phyloP scores from a whole-genome alignment of 768 basidiomycete genomes.

The Auricularia heimuer region DNA sequence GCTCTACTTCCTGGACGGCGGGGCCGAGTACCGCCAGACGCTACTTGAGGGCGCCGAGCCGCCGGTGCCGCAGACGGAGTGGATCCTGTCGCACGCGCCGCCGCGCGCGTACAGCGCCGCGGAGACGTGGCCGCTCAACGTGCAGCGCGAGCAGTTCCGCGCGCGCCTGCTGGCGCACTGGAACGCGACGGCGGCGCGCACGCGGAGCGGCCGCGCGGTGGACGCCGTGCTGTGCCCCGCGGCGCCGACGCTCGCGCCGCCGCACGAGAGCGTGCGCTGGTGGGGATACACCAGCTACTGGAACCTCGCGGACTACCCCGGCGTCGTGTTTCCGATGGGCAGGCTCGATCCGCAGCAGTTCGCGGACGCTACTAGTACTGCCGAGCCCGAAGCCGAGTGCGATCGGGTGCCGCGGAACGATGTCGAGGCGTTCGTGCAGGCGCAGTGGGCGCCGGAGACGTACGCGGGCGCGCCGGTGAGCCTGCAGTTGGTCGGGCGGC shows the following conservation, averaged over 20 bases:
- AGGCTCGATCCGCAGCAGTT: conserved; percentile 4
- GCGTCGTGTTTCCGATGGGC: conserved; percentile 38
- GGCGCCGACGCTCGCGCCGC: conserved; percentile 38
- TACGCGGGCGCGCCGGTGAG: conserved; percentile 36
- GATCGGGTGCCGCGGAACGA: conserved; percentile 21
- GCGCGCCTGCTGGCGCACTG: conserved; percentile 32
- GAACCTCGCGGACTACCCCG: conserved; percentile 43
- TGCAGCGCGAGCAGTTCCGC: conserved; percentile 34
- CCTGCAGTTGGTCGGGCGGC: conserved; percentile 41
- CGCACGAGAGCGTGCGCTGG: conserved; percentile 38
- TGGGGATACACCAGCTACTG: conserved; percentile 44
- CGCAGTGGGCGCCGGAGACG: conserved; percentile 33
- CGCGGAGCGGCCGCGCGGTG: conserved; percentile 33
- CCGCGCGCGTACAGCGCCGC: conserved; percentile 29
- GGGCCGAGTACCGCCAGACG: conserved; percentile 33
- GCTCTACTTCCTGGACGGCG: conserved; percentile 42
- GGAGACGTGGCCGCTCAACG: conserved; percentile 36
- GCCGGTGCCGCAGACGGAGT: conserved; percentile 32
- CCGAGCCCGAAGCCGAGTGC: not conserved
- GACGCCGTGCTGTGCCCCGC: conserved; percentile 40
- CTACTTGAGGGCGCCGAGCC: conserved; percentile 24
- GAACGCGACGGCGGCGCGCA: conserved; percentile 30
- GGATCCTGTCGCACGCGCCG: conserved; percentile 33
- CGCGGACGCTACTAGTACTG: conserved; percentile 4
- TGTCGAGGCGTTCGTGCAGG: conserved; percentile 25